phyloP scores from a whole-genome alignment of 805 yeast species.

The Saccharomyces mikatae region DNA sequence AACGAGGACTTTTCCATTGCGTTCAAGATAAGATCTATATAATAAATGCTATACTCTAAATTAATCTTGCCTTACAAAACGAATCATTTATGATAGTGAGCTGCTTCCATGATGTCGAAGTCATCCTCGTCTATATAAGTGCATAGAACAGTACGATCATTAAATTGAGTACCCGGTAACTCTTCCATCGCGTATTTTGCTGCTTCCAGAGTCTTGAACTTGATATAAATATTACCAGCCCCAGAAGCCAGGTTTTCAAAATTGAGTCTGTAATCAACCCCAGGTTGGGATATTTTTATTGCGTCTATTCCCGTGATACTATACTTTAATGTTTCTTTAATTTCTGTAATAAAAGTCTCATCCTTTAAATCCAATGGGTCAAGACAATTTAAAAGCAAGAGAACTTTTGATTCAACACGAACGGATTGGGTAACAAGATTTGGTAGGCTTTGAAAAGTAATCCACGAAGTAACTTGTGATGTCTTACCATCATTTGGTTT shows the following conservation, averaged over 20 bases:
- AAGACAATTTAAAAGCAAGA: slow-evolving; percentile 60
- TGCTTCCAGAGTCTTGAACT: slow-evolving; percentile 44
- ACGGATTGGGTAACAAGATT: slow-evolving; percentile 27
- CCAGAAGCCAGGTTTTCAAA: slow-evolving; percentile 43
- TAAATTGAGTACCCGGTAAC: slow-evolving; percentile 58
- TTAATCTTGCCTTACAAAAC: neutral
- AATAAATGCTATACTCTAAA: neutral
- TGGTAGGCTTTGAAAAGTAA: slow-evolving; percentile 32
- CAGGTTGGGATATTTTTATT: slow-evolving; percentile 55
- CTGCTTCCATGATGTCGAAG: slow-evolving; percentile 36
- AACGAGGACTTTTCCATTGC: neutral
- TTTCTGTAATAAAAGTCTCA: slow-evolving; percentile 39
- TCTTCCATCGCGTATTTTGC: slow-evolving; percentile 50
- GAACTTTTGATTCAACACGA: slow-evolving; percentile 35
- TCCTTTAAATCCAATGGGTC: slow-evolving; percentile 56
- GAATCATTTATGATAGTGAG: slow-evolving; percentile 2
- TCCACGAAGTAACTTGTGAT: slow-evolving; percentile 14
- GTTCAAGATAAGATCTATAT: neutral
- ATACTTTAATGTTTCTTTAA: slow-evolving; percentile 41
- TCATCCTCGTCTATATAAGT: slow-evolving; percentile 54
- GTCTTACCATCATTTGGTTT: slow-evolving; percentile 17
- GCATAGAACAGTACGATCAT: slow-evolving; percentile 61
- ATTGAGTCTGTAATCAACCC: slow-evolving; percentile 36
- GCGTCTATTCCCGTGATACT: slow-evolving; percentile 37
- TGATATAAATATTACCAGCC: slow-evolving; percentile 64